Evolutionary conservation across 768 basidiomycete genomes (phyloP).

Genomic region (Pleurotus sapidus): DNA sequence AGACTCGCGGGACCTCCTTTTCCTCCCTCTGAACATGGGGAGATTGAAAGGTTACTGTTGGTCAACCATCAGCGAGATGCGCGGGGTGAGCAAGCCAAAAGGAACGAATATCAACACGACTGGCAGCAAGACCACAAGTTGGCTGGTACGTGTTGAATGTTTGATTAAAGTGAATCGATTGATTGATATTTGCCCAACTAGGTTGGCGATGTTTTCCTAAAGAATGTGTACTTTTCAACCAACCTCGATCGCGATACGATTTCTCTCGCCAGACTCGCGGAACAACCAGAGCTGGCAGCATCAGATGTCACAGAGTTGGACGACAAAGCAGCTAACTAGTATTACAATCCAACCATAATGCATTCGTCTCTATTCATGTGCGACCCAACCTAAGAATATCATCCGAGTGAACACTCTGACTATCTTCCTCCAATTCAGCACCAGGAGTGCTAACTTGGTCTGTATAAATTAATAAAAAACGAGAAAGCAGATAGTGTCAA

Average conservation of each 20-base stretch:
- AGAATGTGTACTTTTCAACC: conserved; percentile 9
- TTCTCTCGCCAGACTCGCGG: background rate
- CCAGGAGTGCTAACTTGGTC: too few species aligned
- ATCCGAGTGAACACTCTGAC: too few species aligned
- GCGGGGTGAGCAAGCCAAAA: background rate
- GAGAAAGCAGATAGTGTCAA: too few species aligned
- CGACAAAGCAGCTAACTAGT: too few species aligned
- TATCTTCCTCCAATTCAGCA: too few species aligned
- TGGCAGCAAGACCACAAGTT: background rate
- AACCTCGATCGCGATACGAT: conserved; percentile 8
- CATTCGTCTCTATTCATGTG: too few species aligned
- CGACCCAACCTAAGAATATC: too few species aligned
- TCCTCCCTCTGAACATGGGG: conserved; percentile 32
- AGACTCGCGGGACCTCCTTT: conserved; percentile 53
- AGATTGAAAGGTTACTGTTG: conserved; percentile 5
- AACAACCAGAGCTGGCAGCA: background rate
- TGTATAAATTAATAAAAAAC: too few species aligned
- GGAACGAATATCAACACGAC: background rate
- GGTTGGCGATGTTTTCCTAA: conserved; percentile 8
- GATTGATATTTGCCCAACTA: background rate
- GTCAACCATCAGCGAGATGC: conserved; percentile 1
- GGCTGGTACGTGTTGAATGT: conserved; percentile 1
- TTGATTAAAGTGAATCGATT: background rate
- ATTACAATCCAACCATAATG: too few species aligned
- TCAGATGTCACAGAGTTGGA: too few species aligned